Evolutionary conservation across 345 rosid genomes (phyloP).

Genomic region (Passiflora organensis): DNA sequence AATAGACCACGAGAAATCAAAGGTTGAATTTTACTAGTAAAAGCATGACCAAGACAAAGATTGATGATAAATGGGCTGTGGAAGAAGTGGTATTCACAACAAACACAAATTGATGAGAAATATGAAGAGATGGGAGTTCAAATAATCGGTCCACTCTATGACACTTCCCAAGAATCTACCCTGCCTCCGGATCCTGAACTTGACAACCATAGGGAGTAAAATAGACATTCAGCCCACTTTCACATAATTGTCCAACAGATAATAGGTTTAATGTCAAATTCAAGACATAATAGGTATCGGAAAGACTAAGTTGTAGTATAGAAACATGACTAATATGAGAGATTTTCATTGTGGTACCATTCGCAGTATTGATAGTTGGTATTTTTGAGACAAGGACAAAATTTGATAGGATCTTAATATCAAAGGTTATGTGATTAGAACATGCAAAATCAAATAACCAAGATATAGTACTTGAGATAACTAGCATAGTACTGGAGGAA

Average conservation of each 20-base stretch:
- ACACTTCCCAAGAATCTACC: not conserved
- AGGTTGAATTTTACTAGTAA: not conserved
- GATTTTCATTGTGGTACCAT: slow-evolving; percentile 8
- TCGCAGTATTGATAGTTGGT: not conserved
- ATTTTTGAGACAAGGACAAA: not conserved
- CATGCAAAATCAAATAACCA: not conserved
- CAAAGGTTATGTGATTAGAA: not conserved
- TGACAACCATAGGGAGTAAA: not conserved
- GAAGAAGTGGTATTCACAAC: too few species aligned
- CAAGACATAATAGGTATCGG: not conserved
- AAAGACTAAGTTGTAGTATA: not conserved
- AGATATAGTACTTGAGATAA: not conserved
- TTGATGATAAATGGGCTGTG: not conserved
- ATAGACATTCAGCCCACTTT: not conserved
- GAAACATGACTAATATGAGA: not conserved
- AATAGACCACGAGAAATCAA: slow-evolving; percentile 9
- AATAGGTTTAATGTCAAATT: slow-evolving; percentile 12
- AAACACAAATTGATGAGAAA: not conserved
- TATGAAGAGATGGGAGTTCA: slow-evolving; percentile 1
- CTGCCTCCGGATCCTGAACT: not conserved
- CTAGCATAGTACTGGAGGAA: not conserved
- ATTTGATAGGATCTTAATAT: not conserved
- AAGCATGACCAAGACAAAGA: slow-evolving; percentile 7
- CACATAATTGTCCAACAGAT: slow-evolving; percentile 5
- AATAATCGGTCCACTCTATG: not conserved